phyloP scores from a whole-genome alignment of 805 yeast species.

The Kluyveromyces aestuarii region DNA sequence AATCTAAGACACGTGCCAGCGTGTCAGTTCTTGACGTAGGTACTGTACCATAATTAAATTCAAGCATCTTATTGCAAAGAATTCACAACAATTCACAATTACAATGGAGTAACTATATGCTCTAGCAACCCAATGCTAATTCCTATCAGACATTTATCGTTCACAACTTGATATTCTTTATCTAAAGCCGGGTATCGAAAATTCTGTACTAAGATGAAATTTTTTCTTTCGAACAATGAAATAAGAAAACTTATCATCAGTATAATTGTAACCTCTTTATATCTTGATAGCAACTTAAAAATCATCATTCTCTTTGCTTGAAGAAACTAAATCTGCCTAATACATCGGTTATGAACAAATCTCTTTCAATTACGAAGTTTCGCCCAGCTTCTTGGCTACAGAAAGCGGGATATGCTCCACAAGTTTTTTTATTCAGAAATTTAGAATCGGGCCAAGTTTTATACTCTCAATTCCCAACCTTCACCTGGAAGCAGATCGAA shows the following conservation, averaged over 20 bases:
- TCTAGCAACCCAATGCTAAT: too few species aligned
- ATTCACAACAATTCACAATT: too few species aligned
- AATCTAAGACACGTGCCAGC: slow-evolving; percentile 5
- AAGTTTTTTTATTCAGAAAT: slow-evolving; percentile 75
- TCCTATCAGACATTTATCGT: too few species aligned
- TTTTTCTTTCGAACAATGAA: background rate
- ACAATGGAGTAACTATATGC: too few species aligned
- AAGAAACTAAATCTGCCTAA: background rate
- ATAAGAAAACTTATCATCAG: too few species aligned
- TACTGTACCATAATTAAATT: slow-evolving; percentile 7
- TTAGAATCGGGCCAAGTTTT: slow-evolving; percentile 83
- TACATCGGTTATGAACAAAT: background rate
- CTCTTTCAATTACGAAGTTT: slow-evolving; percentile 29
- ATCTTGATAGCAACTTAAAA: too few species aligned
- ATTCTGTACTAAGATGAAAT: background rate
- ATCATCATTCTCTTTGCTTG: background rate
- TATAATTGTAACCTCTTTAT: too few species aligned
- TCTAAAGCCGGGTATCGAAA: background rate
- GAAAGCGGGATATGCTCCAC: slow-evolving; percentile 65
- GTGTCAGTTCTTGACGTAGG: slow-evolving; percentile 13
- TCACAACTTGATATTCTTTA: background rate
- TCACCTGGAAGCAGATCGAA: slow-evolving; percentile 42
- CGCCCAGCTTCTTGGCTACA: slow-evolving; percentile 52
- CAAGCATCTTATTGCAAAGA: slow-evolving; percentile 3
- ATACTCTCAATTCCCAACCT: slow-evolving; percentile 74